Base-by-base conservation (phyloP, 192 early-diverging fungal genomes). In the Phlyctochytrium arcticum region DNA sequence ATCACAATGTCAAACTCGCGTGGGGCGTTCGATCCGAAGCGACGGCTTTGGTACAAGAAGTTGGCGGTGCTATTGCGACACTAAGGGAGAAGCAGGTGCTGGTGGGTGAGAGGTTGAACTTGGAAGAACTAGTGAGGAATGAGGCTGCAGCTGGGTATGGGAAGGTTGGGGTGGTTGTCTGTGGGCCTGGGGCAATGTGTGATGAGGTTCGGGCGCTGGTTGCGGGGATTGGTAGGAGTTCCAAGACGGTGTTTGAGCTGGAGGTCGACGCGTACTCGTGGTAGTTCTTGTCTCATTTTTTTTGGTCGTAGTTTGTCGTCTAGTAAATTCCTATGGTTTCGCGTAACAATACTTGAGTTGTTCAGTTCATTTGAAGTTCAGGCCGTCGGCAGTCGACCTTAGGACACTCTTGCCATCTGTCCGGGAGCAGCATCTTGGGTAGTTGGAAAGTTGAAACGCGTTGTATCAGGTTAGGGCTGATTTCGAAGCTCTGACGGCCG, bases 61-160 rank as follows among this genome's bases (percentile, higher is more conserved):
- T 60, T 19, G 55, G 17, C 55, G 15, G 17, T 34, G 26, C 34
- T 26, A 26, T 57, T 23, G 35, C 27, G 55, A n/a, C 12, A 10
- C 8, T 57, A 33, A 29, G 15, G 32, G 55, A 57, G 12, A 57
- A 35, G 24, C 30, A 57, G 3, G 58, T 60, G 39, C 58, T 21
- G 1, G 29, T 60, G 19, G 58, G 58, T n/a, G 58, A 60, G 58
- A 35, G 58, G 15, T 17, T 60, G 39, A 36, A 60, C 27, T 10
- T 60, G 10, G 39, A 29, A 29, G 27, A 9, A 49, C 12, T 60
- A 19, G 21, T 60, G 36, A 15, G 3, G 33, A 1, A 2, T 1
- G 58, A 60, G 58, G 36, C 30, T 6, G 23, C 21, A 17, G 19
- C 39, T 27, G 44, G 44, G 1, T 48, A 60, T 60, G 37, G 50